Evolutionary conservation across 306 rosid genomes (phyloP).

Genomic region (Dalbergia oliveri): DNA sequence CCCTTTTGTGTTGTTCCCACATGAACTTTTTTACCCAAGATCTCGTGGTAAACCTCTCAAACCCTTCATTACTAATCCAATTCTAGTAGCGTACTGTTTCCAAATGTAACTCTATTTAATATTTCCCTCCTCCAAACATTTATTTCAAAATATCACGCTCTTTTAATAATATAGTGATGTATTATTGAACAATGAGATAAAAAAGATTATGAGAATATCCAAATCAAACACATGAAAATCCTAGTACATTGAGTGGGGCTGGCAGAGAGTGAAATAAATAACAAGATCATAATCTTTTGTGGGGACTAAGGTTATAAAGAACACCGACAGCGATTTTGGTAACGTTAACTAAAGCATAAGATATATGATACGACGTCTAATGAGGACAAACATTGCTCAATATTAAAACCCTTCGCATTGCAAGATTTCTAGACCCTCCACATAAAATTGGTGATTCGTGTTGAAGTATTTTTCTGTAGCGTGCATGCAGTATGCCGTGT

Average conservation of each 20-base stretch:
- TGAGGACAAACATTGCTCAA: too few relatives aligned
- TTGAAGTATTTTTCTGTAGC: not conserved
- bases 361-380: too few relatives aligned
- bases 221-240: not conserved
- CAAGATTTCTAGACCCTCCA: not conserved
- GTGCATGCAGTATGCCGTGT: not conserved
- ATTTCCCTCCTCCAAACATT: not conserved
- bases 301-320: not conserved
- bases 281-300: not conserved
- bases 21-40: too few relatives aligned
- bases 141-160: not conserved
- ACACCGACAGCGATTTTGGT: not conserved
- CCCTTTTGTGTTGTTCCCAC: too few relatives aligned
- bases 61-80: too few relatives aligned
- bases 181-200: not conserved
- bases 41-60: too few relatives aligned
- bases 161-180: not conserved
- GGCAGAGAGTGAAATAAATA: not conserved
- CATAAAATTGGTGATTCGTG: too few relatives aligned
- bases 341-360: too few relatives aligned
- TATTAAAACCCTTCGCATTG: not conserved
- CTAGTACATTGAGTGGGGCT: not conserved
- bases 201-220: not conserved
- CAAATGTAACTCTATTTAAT: constrained; percentile 19
- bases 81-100: not conserved